Evolutionary conservation across 2,329 filamentous ascomycete species (phyloP).

Genomic region (Colletotrichum cordylinicola): DNA sequence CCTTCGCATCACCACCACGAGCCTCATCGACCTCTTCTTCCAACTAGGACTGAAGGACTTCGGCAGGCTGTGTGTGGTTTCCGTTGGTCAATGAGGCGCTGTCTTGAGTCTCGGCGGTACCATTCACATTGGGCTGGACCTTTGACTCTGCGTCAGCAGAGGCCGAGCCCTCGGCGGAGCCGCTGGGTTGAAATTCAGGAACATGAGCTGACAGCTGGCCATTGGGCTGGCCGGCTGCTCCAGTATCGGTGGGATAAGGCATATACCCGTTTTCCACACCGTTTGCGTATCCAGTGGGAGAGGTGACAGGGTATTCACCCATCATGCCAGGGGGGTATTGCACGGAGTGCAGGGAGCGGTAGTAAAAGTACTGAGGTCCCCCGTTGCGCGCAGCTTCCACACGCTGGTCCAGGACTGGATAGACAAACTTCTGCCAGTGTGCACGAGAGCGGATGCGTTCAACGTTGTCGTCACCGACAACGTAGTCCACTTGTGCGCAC

Average conservation of each 20-base stretch:
- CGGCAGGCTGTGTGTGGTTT: constrained; percentile 26
- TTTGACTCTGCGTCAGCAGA: not conserved
- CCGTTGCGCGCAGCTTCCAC: constrained; percentile 76
- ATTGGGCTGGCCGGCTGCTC: constrained; percentile 39
- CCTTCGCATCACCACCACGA: not conserved
- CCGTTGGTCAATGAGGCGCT: constrained; percentile 30
- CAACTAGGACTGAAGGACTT: constrained; percentile 24
- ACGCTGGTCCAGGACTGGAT: constrained; percentile 73
- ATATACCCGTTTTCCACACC: constrained; percentile 18
- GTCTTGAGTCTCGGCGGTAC: constrained; percentile 30
- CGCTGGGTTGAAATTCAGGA: constrained; percentile 62
- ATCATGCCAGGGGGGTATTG: constrained; percentile 25
- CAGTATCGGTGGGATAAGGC: constrained; percentile 9
- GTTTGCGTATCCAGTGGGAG: constrained; percentile 34
- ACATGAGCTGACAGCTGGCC: constrained; percentile 65
- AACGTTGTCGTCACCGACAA: constrained; percentile 75
- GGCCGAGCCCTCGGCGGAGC: not conserved
- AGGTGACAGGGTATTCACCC: constrained; percentile 31
- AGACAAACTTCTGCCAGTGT: constrained; percentile 81
- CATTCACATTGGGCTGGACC: constrained; percentile 12
- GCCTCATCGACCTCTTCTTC: constrained; percentile 13
- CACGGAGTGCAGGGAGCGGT: constrained; percentile 27
- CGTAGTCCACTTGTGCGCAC: constrained; percentile 76
- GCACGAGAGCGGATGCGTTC: constrained; percentile 79
- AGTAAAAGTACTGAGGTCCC: constrained; percentile 56